Evolutionary conservation across 257 asterid species (phyloP).

Genomic region (Orobanche coerulescens): DNA sequence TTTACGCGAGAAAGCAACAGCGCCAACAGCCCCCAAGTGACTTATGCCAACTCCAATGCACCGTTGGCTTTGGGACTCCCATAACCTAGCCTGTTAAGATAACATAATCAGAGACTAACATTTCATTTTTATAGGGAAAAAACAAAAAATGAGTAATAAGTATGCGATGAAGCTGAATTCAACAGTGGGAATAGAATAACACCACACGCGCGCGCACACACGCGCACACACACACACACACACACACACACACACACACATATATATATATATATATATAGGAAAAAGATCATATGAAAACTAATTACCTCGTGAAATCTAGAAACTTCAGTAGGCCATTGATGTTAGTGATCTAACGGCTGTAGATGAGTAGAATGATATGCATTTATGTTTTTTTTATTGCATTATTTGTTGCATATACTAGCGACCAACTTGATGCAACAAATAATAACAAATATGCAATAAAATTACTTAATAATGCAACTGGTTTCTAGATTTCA

Average conservation of each 20-base stretch:
- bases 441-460: too few relatives aligned
- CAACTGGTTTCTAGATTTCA: too few relatives aligned
- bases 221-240: constrained; percentile 2
- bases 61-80: constrained; percentile 61
- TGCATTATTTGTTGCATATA: too few relatives aligned
- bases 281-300: too few relatives aligned
- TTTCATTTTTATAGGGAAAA: neutral
- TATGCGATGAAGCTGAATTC: neutral
- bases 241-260: constrained; percentile 2
- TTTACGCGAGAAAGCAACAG: constrained; percentile 78
- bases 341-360: too few relatives aligned
- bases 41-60: constrained; percentile 90
- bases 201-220: neutral
- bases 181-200: neutral
- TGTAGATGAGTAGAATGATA: too few relatives aligned
- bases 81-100: constrained; percentile 71
- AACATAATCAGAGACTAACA: constrained; percentile 21
- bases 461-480: too few relatives aligned
- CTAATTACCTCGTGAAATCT: too few relatives aligned
- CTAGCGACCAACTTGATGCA: too few relatives aligned
- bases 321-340: too few relatives aligned
- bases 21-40: constrained; percentile 84
- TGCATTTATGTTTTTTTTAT: too few relatives aligned
- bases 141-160: neutral
- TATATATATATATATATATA: too few relatives aligned